Evolutionary conservation across 1,284 basidiomycete species (phyloP).

Genomic region (Anthracocystis walkeri): DNA sequence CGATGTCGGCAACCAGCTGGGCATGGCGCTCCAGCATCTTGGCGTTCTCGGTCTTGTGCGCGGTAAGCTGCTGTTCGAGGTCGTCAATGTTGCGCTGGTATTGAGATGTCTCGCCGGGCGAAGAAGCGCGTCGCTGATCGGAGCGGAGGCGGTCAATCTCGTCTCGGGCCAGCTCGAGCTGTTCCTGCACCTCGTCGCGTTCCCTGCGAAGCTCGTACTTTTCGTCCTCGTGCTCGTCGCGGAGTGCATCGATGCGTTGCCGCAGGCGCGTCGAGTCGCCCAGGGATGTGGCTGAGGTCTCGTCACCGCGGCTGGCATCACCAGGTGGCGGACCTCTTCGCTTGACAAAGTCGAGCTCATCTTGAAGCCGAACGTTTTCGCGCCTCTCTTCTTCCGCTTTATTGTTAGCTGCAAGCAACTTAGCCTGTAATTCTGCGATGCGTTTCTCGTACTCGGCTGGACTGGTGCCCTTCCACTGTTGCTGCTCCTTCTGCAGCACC

Average conservation of each 20-base stretch:
- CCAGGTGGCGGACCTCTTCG: conserved; percentile 37
- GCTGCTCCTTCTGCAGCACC: conserved; percentile 60
- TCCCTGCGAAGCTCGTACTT: conserved; percentile 54
- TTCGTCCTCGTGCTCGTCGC: conserved; percentile 57
- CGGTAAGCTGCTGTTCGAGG: conserved; percentile 52
- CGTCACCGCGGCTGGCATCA: conserved; percentile 34
- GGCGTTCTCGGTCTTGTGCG: conserved; percentile 53
- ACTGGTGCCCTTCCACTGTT: conserved; percentile 53
- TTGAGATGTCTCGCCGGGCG: conserved; percentile 28
- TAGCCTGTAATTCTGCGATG: conserved; percentile 44
- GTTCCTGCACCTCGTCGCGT: conserved; percentile 49
- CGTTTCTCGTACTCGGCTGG: conserved; percentile 40
- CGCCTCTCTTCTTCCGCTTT: conserved; percentile 43
- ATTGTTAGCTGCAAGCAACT: conserved; percentile 43
- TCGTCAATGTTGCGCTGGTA: conserved; percentile 48
- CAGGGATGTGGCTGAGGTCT: conserved; percentile 32
- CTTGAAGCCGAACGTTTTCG: conserved; percentile 44
- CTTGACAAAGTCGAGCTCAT: conserved; percentile 58
- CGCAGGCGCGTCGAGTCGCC: conserved; percentile 47
- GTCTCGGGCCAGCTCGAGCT: conserved; percentile 42
- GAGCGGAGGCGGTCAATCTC: conserved; percentile 41
- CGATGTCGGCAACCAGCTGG: conserved; percentile 51
- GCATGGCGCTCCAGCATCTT: conserved; percentile 54
- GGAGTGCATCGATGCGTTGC: conserved; percentile 49
- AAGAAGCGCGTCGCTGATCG: conserved; percentile 21